Percentiles rank a stretch among this genome's conserved stretches.
phyloP scores from a whole-genome alignment of 1,284 basidiomycete species.

The Irpex lacteus region DNA sequence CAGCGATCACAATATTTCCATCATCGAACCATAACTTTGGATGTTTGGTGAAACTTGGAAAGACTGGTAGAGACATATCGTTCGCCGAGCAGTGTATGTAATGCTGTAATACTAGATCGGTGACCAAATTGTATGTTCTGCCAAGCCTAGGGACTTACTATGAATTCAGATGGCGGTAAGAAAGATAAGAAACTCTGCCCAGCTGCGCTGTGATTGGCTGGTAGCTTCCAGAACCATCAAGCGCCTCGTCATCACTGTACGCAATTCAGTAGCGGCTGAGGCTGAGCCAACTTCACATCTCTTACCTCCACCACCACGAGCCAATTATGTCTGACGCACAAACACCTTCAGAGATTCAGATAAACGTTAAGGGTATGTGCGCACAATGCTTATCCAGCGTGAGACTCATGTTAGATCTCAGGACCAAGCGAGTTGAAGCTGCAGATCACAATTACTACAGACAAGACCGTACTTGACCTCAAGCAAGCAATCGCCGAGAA shows the following conservation, averaged over 20 bases:
- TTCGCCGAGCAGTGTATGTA: too few relatives aligned
- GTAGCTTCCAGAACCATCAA: neutral
- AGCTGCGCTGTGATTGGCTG: neutral
- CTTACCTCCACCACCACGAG: neutral
- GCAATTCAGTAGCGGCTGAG: neutral
- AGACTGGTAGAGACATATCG: too few relatives aligned
- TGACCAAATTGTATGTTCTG: too few relatives aligned
- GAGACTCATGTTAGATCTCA: conserved; percentile 23
- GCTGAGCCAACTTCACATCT: conserved; percentile 8
- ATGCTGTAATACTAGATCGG: too few relatives aligned
- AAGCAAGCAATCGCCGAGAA: conserved; percentile 83
- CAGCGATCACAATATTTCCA: conserved; percentile 7
- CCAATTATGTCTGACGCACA: conserved; percentile 11
- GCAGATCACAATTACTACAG: conserved; percentile 73
- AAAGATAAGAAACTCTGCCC: neutral
- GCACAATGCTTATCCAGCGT: neutral
- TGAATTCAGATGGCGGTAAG: neutral
- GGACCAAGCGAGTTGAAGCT: conserved; percentile 91
- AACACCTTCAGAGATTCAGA: conserved; percentile 55
- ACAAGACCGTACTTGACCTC: conserved; percentile 82
- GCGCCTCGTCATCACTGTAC: neutral
- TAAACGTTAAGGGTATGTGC: conserved; percentile 68
- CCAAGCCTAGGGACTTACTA: too few relatives aligned
- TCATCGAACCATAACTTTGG: conserved; percentile 14
- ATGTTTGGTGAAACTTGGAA: too few relatives aligned